Conservation (phyloP, 768 basidiomycete species). For the Russula compacta region DNA sequence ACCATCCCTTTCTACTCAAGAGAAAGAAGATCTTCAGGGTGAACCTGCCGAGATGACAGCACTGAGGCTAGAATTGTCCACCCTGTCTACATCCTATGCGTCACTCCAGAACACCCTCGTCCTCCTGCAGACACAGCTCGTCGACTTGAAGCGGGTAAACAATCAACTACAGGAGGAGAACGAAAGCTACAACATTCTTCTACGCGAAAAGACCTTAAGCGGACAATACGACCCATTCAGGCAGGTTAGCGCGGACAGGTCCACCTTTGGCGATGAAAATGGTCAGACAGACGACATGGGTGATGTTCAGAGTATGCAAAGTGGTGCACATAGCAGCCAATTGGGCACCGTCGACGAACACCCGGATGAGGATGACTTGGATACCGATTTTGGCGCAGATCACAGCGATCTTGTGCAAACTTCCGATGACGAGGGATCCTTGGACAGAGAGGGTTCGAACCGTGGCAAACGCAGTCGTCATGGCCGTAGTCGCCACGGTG, state of each 20-base stretch:
- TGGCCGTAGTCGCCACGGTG: conserved; percentile 43
- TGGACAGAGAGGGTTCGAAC: conserved; percentile 24
- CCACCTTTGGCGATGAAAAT: conserved; percentile 21
- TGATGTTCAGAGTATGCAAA: conserved; percentile 38
- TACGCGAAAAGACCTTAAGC: conserved; percentile 83
- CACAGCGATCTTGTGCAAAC: conserved; percentile 36
- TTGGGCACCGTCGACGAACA: conserved; percentile 40
- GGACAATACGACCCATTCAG: conserved; percentile 77
- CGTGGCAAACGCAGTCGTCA: conserved; percentile 35
- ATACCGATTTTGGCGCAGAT: conserved; percentile 39
- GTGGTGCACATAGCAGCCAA: conserved; percentile 48
- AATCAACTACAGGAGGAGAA: conserved; percentile 89
- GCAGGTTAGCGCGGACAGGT: conserved; percentile 45
- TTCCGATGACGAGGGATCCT: conserved; percentile 26
- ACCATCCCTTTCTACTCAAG: conserved; percentile 30
- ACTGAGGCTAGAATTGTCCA: conserved; percentile 74
- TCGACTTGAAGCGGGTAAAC: conserved; percentile 84
- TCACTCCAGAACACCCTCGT: conserved; percentile 78
- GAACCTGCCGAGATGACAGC: conserved; percentile 87
- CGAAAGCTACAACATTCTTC: conserved; percentile 90
- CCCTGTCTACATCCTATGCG: conserved; percentile 74
- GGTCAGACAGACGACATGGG: conserved; percentile 19
- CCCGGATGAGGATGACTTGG: conserved; percentile 36
- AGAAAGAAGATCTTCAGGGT: conserved; percentile 53
- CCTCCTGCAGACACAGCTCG: conserved; percentile 75